Evolutionary conservation across 1,139 yeast genomes (phyloP), one percentile per base, ranked within the genome.

Genomic region (Lodderomyces metapsilosis): DNA sequence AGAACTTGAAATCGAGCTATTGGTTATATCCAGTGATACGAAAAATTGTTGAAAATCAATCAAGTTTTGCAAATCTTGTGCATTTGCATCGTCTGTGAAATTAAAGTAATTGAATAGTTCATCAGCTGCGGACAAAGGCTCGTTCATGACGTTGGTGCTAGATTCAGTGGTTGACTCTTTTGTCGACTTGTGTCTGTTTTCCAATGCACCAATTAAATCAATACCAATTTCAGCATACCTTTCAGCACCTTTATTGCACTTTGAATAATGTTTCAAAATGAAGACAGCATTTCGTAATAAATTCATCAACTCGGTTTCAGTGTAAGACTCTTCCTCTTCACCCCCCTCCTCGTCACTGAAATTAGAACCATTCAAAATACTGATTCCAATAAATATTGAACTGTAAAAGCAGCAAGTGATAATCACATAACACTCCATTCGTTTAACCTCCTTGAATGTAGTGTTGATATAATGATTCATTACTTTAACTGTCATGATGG

Each of bases 41-140:
- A 60, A 59, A 23, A 46, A 50, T 31, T 49, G 48, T 43, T 56
- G 62, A 43, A 60, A 60, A 36, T 51, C 51, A 27, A 50, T 42
- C 40, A 56, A 45, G 10, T 45, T 43, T 43, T 49, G 52, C 21
- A 53, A 41, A 40, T 53, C 50, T 17, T 21, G 24, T 24, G 47
- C 42, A 36, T 49, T 51, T 9, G 49, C 44, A 22, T 50, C 56
- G 33, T 49, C 47, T 16, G 45, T 43, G 27, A 53, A 53, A 38
- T 46, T 51, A 23, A 46, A 45, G 35, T 48, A 52, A 41, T 47
- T 51, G 20, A 52, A 41, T 3, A 45, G 37, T 18, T 47, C 37
- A 34, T 44, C 47, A 21, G 37, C 40, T 16, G 38, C 42, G 12
- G 12, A 36, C 13, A 20, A 15, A 3, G 30, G 12, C 5, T 43